A percentile compares a stretch with the other conserved stretches of the same genome.
phyloP scores from a whole-genome alignment of 306 rosid species.

The Medicago ruthenica region DNA sequence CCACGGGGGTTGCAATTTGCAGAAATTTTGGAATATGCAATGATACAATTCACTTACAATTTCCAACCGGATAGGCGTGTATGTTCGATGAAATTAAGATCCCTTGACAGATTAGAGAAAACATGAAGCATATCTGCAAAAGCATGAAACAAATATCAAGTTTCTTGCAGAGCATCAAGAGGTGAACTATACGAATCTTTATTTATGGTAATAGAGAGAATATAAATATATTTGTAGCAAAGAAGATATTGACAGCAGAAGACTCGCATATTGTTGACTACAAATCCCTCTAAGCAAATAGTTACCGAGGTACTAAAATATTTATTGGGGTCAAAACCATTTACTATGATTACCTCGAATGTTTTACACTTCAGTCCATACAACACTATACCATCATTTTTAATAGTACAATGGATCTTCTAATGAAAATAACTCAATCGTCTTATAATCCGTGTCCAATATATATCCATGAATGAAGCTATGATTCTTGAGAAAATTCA shows the following conservation, averaged over 20 bases:
- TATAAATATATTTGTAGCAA: constrained; percentile 29
- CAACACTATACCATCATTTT: not conserved
- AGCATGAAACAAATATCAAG: constrained; percentile 39
- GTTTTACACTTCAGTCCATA: constrained; percentile 10
- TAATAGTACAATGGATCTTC: constrained; percentile 1
- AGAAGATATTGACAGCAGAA: not conserved
- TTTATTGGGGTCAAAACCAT: constrained; percentile 9
- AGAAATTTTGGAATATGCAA: not conserved
- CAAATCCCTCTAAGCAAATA: constrained; percentile 18
- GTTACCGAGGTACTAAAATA: constrained; percentile 1
- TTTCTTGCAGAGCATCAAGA: constrained; percentile 13
- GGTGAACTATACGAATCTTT: constrained; percentile 30
- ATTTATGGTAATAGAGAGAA: constrained; percentile 9
- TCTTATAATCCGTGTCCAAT: constrained; percentile 5
- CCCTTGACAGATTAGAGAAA: constrained; percentile 83
- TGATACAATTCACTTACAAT: constrained; percentile 63
- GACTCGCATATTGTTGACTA: constrained; percentile 1
- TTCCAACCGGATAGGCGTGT: constrained; percentile 82
- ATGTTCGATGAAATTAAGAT: constrained; percentile 87
- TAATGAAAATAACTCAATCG: constrained; percentile 22
- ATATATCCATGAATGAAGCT: constrained; percentile 18
- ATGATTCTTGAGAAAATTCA: constrained; percentile 13
- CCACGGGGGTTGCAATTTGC: not conserved
- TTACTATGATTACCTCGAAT: constrained; percentile 17
- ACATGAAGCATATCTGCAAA: constrained; percentile 87